phyloP scores from a whole-genome alignment of 1,284 basidiomycete genomes.

The Trichosporon coremiiforme region DNA sequence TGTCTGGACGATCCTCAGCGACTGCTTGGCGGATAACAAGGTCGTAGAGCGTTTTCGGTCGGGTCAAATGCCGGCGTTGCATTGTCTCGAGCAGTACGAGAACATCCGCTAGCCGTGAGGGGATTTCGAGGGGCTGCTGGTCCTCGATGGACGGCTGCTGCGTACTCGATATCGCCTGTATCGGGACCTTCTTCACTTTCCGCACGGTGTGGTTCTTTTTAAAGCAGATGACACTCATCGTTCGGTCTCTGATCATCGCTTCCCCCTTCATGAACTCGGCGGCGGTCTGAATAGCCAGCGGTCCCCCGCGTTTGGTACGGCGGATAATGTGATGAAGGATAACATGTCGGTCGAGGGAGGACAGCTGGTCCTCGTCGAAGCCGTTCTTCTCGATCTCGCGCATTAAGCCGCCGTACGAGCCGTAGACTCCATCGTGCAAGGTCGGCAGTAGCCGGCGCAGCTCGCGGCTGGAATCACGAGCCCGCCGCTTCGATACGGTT shows the following conservation, averaged over 20 bases:
- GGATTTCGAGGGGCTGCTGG: constrained; percentile 23
- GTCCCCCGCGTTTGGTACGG: not conserved
- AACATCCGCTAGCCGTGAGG: constrained; percentile 20
- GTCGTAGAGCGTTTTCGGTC: constrained; percentile 42
- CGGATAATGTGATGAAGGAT: constrained; percentile 43
- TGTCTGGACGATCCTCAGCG: constrained; percentile 39
- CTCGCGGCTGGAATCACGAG: constrained; percentile 9
- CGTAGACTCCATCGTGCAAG: not conserved
- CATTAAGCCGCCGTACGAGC: not conserved
- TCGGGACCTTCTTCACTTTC: not conserved
- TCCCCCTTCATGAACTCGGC: constrained; percentile 21
- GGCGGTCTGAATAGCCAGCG: not conserved
- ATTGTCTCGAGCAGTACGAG: constrained; percentile 39
- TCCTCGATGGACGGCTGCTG: constrained; percentile 32
- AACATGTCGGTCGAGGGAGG: constrained; percentile 37
- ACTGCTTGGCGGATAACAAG: constrained; percentile 39
- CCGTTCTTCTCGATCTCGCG: constrained; percentile 9
- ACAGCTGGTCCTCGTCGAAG: constrained; percentile 24
- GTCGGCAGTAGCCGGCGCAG: constrained; percentile 2
- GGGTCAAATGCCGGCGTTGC: constrained; percentile 40
- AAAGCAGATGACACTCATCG: constrained; percentile 17
- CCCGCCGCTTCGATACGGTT: not conserved
- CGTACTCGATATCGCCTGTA: not conserved
- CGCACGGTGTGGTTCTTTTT: not conserved
- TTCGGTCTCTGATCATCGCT: constrained; percentile 9